These are phyloP conservation scores for Paecilomyces formosus DNA, from an alignment of 2,329 filamentous ascomycete genomes.

Conservation along the genomic window DNA sequence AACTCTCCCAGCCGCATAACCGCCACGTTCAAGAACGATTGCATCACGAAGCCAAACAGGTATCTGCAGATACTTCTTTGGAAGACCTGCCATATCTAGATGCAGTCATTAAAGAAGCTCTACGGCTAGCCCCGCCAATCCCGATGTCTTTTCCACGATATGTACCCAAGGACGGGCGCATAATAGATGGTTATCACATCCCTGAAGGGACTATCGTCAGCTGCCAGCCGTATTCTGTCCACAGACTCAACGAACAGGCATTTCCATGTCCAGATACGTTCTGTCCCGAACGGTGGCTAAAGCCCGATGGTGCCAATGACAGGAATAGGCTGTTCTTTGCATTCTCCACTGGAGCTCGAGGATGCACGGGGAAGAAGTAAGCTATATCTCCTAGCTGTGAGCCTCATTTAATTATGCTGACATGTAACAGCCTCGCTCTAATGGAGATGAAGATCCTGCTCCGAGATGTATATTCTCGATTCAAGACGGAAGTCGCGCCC, in stretches of 20 bases:
- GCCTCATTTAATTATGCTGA: not conserved
- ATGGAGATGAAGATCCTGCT: slow-evolving; percentile 62
- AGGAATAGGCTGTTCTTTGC: slow-evolving; percentile 48
- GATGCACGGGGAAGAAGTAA: slow-evolving; percentile 51
- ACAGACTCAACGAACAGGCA: slow-evolving; percentile 19
- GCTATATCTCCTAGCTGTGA: slow-evolving; percentile 22
- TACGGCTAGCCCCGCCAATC: slow-evolving; percentile 50
- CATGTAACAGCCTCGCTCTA: slow-evolving; percentile 46
- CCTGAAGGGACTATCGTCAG: slow-evolving; percentile 30
- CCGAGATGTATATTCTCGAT: slow-evolving; percentile 53
- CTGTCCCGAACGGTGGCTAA: slow-evolving; percentile 25
- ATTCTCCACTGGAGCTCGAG: slow-evolving; percentile 58
- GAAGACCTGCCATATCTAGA: slow-evolving; percentile 50
- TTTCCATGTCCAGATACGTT: slow-evolving; percentile 25
- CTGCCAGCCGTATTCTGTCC: slow-evolving; percentile 32
- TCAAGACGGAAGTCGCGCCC: slow-evolving; percentile 43
- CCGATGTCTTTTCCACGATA: slow-evolving; percentile 46
- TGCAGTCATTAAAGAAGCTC: slow-evolving; percentile 54
- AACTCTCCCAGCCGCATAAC: slow-evolving; percentile 56
- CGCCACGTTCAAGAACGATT: slow-evolving; percentile 45
- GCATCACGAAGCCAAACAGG: slow-evolving; percentile 44
- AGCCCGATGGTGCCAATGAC: not conserved
- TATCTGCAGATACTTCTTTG: slow-evolving; percentile 28
- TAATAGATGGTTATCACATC: slow-evolving; percentile 29
- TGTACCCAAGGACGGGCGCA: slow-evolving; percentile 29